Percentiles rank a stretch among this genome's conserved stretches.
Evolutionary conservation across 345 rosid species (phyloP).

Genomic region (Euphorbia tirucalli): DNA sequence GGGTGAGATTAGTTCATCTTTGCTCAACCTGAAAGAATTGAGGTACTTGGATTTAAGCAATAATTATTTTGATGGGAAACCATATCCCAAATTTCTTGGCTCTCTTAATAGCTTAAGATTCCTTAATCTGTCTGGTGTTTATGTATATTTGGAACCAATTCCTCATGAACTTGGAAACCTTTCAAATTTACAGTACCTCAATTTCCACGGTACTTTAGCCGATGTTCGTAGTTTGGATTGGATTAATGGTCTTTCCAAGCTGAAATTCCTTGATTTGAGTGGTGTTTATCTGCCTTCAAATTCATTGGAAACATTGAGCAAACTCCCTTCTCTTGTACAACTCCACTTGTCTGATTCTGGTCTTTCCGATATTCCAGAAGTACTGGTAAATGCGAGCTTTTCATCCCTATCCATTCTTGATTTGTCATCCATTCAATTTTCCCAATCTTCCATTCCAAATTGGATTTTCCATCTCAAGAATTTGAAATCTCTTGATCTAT

Average conservation of each 20-base stretch:
- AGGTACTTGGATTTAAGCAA: too few relatives aligned
- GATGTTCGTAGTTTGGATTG: conserved; percentile 16
- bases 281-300: not conserved
- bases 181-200: conserved; percentile 18
- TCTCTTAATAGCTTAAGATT: not conserved
- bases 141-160: conserved; percentile 16
- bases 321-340: conserved; percentile 21
- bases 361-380: not conserved
- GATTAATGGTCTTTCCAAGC: conserved; percentile 19
- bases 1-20: conserved; percentile 21
- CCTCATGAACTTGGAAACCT: conserved; percentile 31
- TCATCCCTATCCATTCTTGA: conserved; percentile 25
- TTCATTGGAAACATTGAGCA: conserved; percentile 8
- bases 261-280: conserved; percentile 25
- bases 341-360: conserved; percentile 6
- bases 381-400: conserved; percentile 2
- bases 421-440: not conserved
- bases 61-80: too few relatives aligned
- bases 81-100: too few relatives aligned
- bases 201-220: too few relatives aligned
- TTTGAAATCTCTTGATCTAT: not conserved
- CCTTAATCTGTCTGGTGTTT: conserved; percentile 25
- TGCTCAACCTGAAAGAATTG: not conserved
- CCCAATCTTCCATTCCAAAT: not conserved
- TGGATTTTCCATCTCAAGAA: not conserved